Conservation (phyloP, 371 early-diverging fungal species). For the Thermomucor indicae-seudaticae region DNA sequence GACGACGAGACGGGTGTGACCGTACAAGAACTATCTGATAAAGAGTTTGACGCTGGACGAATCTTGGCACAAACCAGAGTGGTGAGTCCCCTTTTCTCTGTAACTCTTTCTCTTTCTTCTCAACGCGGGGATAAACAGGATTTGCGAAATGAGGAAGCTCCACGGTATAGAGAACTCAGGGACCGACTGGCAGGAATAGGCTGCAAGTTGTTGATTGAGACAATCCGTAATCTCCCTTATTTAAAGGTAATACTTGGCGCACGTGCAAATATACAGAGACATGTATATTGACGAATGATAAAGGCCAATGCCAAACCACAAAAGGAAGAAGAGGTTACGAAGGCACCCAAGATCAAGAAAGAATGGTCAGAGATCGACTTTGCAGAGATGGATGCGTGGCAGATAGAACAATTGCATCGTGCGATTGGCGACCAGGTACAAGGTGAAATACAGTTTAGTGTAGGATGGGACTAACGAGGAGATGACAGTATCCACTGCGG, state of each 20-base stretch:
- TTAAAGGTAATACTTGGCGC: no score
- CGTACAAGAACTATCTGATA: conserved; percentile 78
- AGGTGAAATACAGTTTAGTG: conserved; percentile 10
- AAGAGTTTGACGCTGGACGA: conserved; percentile 81
- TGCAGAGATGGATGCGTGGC: conserved; percentile 52
- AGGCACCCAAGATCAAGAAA: conserved; percentile 73
- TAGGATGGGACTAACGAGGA: not conserved
- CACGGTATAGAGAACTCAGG: conserved; percentile 18
- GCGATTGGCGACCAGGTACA: conserved; percentile 79
- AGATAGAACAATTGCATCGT: conserved; percentile 62
- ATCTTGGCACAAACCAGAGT: conserved; percentile 68
- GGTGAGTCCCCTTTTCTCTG: conserved; percentile 12
- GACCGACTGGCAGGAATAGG: conserved; percentile 62
- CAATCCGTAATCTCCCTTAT: conserved; percentile 55
- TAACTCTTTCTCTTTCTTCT: not conserved
- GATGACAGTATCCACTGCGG: conserved; percentile 33
- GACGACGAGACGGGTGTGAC: conserved; percentile 82
- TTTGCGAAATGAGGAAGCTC: conserved; percentile 1
- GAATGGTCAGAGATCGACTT: conserved; percentile 61
- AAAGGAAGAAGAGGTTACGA: conserved; percentile 58
- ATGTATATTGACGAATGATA: not conserved
- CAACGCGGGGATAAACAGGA: not conserved
- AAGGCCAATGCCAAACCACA: conserved; percentile 56
- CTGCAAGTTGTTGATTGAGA: conserved; percentile 57
- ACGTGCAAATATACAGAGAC: no score